Base-by-base conservation (phyloP, 2,329 filamentous ascomycete species). In the Fusarium euwallaceae region DNA sequence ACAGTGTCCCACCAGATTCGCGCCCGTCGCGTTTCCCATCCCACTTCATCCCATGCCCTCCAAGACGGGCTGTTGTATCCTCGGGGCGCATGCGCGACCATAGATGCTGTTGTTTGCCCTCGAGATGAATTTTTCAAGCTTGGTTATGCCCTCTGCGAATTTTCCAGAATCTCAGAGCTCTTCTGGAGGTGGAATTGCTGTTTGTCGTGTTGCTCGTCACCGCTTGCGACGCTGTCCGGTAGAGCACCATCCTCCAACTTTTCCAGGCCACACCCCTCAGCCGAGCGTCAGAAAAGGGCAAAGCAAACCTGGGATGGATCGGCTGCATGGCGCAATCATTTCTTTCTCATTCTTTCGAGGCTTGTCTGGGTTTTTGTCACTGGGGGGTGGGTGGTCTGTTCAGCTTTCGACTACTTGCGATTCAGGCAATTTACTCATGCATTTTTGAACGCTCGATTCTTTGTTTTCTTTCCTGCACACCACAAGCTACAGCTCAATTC, bases 11-110 rank as follows among this genome's bases (percentile, higher is more conserved):
- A 79, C 81, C 78, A 82, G 80, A 70, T 81, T 81, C 83, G 83
- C 83, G 83, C 80, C 82, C 79, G 82, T 83, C 85, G 84, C 84
- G 85, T 85, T 83, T 83, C 80, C 82, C 83, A 76, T 78, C 79
- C 79, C 79, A 84, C 83, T 76, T 83, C 82, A 81, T 80, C 76
- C 77, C 80, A 82, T 81, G 76, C 82, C 83, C 83, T 80, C 82
- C 81, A 80, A 69, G 70, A 81, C 74, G 68, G 64, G 64, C 58
- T 24, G 61, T 58, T 20, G 36, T 63, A 37, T 36, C 9, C 48
- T 71, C 27, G 63, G 69, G 66, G 69, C 32, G 61, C 17, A 70
- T 53, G 37, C 70, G 72, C 59, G 67, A 82, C 81, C 83, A 80
- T 84, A 67, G 64, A 79, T 71, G 64, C 59, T 17, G 20, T 10